A percentile compares a stretch with the other conserved stretches of the same genome.
phyloP scores from a whole-genome alignment of 2,329 filamentous ascomycete species.

The Rosellinia necatrix region DNA sequence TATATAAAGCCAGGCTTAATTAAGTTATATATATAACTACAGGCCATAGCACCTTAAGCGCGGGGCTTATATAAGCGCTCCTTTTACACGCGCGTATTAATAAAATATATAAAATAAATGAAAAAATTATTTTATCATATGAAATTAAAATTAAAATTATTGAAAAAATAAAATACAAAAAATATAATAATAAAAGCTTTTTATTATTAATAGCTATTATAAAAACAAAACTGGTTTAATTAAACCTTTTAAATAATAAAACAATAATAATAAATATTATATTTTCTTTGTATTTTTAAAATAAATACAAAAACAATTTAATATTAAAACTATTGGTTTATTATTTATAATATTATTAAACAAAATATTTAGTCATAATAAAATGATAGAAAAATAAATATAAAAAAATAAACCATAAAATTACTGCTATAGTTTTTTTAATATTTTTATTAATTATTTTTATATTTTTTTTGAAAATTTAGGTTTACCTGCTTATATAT shows the following conservation, averaged over 20 bases:
- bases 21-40: constrained; percentile 1
- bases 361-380: too few relatives aligned
- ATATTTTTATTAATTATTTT: neutral
- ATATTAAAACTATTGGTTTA: too few relatives aligned
- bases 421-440: neutral
- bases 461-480: neutral
- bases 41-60: neutral
- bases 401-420: neutral
- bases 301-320: neutral
- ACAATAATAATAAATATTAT: neutral
- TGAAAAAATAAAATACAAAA: constrained; percentile 1
- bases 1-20: too few relatives aligned
- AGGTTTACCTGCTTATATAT: too few relatives aligned
- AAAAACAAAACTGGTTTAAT: neutral
- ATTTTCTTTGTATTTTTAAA: neutral
- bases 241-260: neutral
- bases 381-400: too few relatives aligned
- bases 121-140: constrained; percentile 4
- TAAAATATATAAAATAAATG: constrained; percentile 3
- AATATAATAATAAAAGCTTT: neutral
- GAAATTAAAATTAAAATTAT: neutral
- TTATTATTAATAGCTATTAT: neutral
- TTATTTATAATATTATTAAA: neutral
- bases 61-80: too few relatives aligned
- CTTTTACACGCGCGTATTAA: too few relatives aligned